Base-by-base conservation (phyloP, 179 eudicot species). In the Beta lomatogona region DNA sequence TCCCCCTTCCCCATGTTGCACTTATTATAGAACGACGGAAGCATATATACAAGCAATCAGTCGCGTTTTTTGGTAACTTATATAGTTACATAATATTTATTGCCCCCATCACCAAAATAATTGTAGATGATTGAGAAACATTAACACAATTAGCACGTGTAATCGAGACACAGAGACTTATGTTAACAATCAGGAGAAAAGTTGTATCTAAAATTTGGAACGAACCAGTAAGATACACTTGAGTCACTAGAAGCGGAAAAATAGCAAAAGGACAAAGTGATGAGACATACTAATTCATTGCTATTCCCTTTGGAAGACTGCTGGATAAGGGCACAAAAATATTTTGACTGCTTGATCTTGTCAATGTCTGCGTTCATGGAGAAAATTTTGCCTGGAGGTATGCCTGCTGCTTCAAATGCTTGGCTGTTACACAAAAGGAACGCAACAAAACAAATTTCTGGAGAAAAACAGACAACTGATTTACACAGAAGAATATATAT, bases 401-500 rank as follows among this genome's bases (percentile, higher is more conserved):
- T 86, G 68, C 94, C 97, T 48, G 95, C 98, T 81, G 86, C 98
- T 80, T 90, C 93, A 86, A 96, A 93, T 86, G 95, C 97, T 89
- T 84, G 91, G 79, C 97, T 96, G 88, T 79, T 73, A 69, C 74
- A 79, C 52, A 71, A 70, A 78, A 76, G 50, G 9, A n/a, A 25
- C 78, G 79, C 28, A 21, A 21, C 7, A 58, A 63, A 67, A 74
- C 50, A 73, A 73, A 61, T 36, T 36, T 36, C 41, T 36, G 3
- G 41, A 36, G 41, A 1, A 36, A 36, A 1, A 4, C 41, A 2
- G 7, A 7, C 15, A 31, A 53, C 50, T 68, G 53, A 18, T 18
- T 9, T 7, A 68, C 7, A 25, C 18, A 14, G 9, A 57, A 15
- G 14, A 25, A 6, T 25, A 18, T 28, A 18, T 28, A 28, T 28